Conservation (phyloP, 1,284 basidiomycete species). For the Quambalaria eucalypti region DNA sequence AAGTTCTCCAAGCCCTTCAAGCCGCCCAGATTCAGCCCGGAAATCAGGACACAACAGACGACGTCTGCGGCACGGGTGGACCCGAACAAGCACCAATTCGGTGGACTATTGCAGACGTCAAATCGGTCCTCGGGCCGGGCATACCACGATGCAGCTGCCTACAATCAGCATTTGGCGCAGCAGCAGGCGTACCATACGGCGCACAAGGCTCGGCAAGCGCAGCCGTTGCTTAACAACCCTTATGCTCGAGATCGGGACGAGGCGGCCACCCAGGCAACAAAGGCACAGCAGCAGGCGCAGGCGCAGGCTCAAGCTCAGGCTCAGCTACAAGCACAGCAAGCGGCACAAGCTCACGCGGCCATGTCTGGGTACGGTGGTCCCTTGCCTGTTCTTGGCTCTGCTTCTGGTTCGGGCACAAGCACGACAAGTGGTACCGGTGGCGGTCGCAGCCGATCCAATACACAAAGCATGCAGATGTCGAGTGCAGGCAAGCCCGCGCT, state of each 20-base stretch:
- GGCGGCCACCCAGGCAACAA: conserved; percentile 19
- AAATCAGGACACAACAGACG: too few species aligned
- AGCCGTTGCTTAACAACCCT: conserved; percentile 36
- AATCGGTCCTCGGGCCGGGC: conserved; percentile 59
- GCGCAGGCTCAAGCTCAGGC: conserved; percentile 23
- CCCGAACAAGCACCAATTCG: conserved; percentile 73
- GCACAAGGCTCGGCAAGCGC: conserved; percentile 44
- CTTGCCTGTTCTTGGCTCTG: not conserved
- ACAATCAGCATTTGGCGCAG: conserved; percentile 86
- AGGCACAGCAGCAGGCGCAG: conserved; percentile 19
- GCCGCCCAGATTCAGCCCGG: conserved; percentile 27
- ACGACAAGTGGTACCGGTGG: conserved; percentile 3
- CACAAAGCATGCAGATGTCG: not conserved
- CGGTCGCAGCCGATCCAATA: conserved; percentile 63
- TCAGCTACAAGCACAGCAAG: conserved; percentile 15
- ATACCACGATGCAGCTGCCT: conserved; percentile 83
- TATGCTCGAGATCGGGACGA: conserved; percentile 20
- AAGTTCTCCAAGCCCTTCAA: conserved; percentile 57
- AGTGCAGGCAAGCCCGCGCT: conserved; percentile 1
- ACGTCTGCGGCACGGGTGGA: conserved; percentile 7
- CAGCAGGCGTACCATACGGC: conserved; percentile 80
- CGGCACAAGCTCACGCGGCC: conserved; percentile 7
- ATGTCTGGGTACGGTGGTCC: conserved; percentile 4
- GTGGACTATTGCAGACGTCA: conserved; percentile 69
- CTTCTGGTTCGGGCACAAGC: not conserved